Evolutionary conservation across 2,329 filamentous ascomycete genomes (phyloP), one percentile per base, ranked within the genome.

Genomic region (Ophiocordyceps camponoti-leonardi): DNA sequence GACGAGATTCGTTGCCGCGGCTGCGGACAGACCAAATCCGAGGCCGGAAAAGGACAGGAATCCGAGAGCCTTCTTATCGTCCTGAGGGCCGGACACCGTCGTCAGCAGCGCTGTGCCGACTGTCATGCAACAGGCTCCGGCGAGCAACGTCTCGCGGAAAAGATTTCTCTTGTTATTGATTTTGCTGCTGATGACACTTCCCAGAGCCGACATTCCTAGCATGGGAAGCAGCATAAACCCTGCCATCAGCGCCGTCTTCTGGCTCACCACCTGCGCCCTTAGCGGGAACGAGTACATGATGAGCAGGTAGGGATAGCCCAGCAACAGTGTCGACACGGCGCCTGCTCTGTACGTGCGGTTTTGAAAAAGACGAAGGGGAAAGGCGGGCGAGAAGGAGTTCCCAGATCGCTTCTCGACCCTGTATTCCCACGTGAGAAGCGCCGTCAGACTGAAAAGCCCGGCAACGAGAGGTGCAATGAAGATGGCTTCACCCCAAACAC

Each of bases 141-240:
- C 50, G 2, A 67, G 45, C 33, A 74, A 51, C 0, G 66, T 67
- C 57, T 69, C 69, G 40, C 59, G 64, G 4, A 67, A 57, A 19
- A 60, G 56, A 33, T 71, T 67, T 45, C 58, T 61, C 31, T 56
- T 61, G 10, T 57, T 51, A 47, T 69, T 74, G 26, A 72, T 19
- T 18, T 56, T 59, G 0, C 71, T 69, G 4, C 61, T 58, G 3
- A 67, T 18, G 2, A 59, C 52, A 33, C 66, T 72, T 7, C 69
- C 71, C 0, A 69, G 14, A 1, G 70, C 69, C 6, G 66, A 63
- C 1, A 62, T 59, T n/a, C 60, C 69, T 12, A 75, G 58, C 67
- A 75, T 70, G 0, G 72, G 72, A 23, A 75, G 58, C 44, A 76
- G 54, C 66, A 73, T 67, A 23, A 74, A 53, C 12, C 72, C 71